phyloP scores from a whole-genome alignment of 1,139 yeast genomes.

The Blastobotrys buckinghamii region DNA sequence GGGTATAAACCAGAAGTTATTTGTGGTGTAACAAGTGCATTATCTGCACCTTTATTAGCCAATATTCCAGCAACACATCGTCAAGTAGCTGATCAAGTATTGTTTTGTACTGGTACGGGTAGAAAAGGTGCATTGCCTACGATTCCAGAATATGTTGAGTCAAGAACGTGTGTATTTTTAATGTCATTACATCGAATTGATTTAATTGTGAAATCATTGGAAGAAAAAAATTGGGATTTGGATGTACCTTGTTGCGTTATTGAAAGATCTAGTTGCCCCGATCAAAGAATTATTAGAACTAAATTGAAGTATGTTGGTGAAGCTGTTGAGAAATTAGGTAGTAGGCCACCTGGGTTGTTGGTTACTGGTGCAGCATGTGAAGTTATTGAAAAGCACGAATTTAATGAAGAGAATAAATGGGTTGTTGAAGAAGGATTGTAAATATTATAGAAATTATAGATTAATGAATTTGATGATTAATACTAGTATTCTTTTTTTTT shows the following conservation, averaged over 20 bases:
- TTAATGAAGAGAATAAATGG: slow-evolving; percentile 38
- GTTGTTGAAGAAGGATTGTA: slow-evolving; percentile 52
- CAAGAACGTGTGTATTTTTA: slow-evolving; percentile 79
- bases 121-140: slow-evolving; percentile 77
- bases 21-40: slow-evolving; percentile 88
- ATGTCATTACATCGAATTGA: slow-evolving; percentile 86
- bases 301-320: slow-evolving; percentile 57
- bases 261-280: slow-evolving; percentile 91
- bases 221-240: slow-evolving; percentile 58
- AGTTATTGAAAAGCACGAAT: slow-evolving; percentile 36
- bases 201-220: slow-evolving; percentile 56
- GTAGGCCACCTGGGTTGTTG: slow-evolving; percentile 89
- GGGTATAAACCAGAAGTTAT: slow-evolving; percentile 70
- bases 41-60: slow-evolving; percentile 84
- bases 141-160: slow-evolving; percentile 63
- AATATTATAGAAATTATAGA: not conserved
- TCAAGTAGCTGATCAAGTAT: slow-evolving; percentile 86
- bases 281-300: slow-evolving; percentile 80
- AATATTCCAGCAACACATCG: slow-evolving; percentile 89
- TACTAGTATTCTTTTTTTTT: too few relatives aligned
- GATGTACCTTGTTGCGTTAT: slow-evolving; percentile 76
- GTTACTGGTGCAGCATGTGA: slow-evolving; percentile 79
- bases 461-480: too few relatives aligned
- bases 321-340: slow-evolving; percentile 76
- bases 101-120: slow-evolving; percentile 94